Conservation (phyloP, 768 basidiomycete species). For the Lyophyllum semitale region DNA sequence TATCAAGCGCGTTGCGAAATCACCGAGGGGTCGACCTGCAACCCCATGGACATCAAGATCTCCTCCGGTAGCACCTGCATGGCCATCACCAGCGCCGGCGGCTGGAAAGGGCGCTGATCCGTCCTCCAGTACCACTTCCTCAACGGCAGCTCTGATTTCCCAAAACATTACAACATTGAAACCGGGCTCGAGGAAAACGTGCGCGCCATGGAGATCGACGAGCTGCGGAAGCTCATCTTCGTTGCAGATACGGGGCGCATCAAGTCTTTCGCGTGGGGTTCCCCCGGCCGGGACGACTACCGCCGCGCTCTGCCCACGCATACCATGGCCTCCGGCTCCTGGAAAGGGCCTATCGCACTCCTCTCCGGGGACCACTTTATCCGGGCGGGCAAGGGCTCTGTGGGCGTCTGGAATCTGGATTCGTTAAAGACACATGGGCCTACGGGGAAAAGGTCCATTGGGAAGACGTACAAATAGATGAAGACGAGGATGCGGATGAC, state of each 20-base stretch:
- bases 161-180: not conserved
- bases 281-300: not conserved
- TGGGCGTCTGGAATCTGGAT: conserved; percentile 39
- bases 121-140: not conserved
- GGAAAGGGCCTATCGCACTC: conserved; percentile 25
- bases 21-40: conserved; percentile 12
- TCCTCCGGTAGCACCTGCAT: conserved; percentile 26
- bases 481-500: not conserved
- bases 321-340: conserved; percentile 10
- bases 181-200: not conserved
- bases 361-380: conserved; percentile 25
- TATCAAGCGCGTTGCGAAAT: conserved; percentile 25
- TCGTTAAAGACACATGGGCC: conserved; percentile 29
- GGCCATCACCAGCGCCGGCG: conserved; percentile 23
- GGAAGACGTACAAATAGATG: not conserved
- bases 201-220: not conserved
- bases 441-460: not conserved
- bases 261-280: not conserved
- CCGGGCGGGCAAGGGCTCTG: conserved; percentile 34
- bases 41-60: conserved; percentile 19
- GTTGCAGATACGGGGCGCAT: not conserved
- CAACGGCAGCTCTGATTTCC: not conserved
- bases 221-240: not conserved
- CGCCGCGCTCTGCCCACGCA: not conserved
- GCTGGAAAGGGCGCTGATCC: conserved; percentile 27